Percentiles rank a stretch among this genome's conserved stretches.
phyloP scores from a whole-genome alignment of 805 yeast species.

The Candida patagonica region DNA sequence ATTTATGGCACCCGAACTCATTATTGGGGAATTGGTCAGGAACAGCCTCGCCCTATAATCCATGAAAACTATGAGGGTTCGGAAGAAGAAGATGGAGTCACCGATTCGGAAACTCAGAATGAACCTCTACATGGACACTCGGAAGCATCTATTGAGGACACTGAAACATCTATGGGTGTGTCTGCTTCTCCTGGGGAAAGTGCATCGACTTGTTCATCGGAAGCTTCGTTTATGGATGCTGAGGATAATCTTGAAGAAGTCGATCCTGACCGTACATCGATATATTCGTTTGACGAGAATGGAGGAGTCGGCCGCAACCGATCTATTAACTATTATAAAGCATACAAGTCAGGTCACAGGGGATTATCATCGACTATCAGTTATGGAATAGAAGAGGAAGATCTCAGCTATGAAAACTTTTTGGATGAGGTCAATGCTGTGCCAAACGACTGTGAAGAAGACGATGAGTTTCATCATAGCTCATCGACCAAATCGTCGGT shows the following conservation, averaged over 20 bases:
- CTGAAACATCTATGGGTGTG: background rate
- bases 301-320: slow-evolving; percentile 36
- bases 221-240: slow-evolving; percentile 20
- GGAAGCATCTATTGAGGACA: background rate
- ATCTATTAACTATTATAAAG: slow-evolving; percentile 46
- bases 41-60: background rate
- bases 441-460: slow-evolving; percentile 28
- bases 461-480: background rate
- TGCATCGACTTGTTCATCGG: slow-evolving; percentile 19
- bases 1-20: slow-evolving; percentile 42
- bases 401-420: slow-evolving; percentile 33
- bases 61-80: background rate
- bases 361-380: background rate
- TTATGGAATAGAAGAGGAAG: slow-evolving; percentile 29
- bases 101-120: background rate
- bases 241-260: slow-evolving; percentile 8
- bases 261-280: slow-evolving; percentile 21
- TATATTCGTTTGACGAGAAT: slow-evolving; percentile 46
- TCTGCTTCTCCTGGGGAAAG: background rate
- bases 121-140: background rate
- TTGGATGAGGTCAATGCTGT: slow-evolving; percentile 43
- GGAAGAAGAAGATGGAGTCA: background rate
- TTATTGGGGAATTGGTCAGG: slow-evolving; percentile 35
- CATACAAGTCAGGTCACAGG: background rate
- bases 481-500: slow-evolving; percentile 3